Conservation (phyloP, 306 rosid species). For the Quercus rubra region DNA sequence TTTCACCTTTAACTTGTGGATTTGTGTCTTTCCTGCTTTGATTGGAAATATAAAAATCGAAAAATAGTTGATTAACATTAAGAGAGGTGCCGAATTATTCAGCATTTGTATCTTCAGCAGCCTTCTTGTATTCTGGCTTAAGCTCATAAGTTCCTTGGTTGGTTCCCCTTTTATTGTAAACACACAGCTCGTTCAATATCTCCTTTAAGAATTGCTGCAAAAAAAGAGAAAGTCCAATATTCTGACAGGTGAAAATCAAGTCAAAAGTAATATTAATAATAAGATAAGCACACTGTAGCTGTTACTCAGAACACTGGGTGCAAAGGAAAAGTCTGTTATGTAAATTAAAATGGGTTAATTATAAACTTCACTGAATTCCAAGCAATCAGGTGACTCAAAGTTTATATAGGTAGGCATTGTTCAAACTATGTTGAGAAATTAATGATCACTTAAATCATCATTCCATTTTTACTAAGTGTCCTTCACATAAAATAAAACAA, state of each 20-base stretch:
- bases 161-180: constrained; percentile 96
- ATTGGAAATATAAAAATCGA: not conserved
- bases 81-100: constrained; percentile 37
- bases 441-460: not conserved
- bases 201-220: constrained; percentile 99
- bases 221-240: constrained; percentile 11
- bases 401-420: not conserved
- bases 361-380: not conserved
- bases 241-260: not conserved
- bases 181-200: constrained; percentile 89
- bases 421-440: not conserved
- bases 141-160: constrained; percentile 99
- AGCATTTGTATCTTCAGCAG: constrained; percentile 69
- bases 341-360: not conserved
- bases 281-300: not conserved
- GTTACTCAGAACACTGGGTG: not conserved
- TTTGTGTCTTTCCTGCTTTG: not conserved
- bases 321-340: not conserved
- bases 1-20: not conserved
- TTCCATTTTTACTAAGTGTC: not conserved
- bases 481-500: not conserved
- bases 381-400: not conserved
- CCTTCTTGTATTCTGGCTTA: constrained; percentile 96
- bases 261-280: not conserved
- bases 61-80: not conserved